A percentile compares a stretch with the other conserved stretches of the same genome.
These are phyloP conservation scores for Mucor indicus DNA, from an alignment of 371 early-diverging fungal genomes.

Conservation along the genomic window DNA sequence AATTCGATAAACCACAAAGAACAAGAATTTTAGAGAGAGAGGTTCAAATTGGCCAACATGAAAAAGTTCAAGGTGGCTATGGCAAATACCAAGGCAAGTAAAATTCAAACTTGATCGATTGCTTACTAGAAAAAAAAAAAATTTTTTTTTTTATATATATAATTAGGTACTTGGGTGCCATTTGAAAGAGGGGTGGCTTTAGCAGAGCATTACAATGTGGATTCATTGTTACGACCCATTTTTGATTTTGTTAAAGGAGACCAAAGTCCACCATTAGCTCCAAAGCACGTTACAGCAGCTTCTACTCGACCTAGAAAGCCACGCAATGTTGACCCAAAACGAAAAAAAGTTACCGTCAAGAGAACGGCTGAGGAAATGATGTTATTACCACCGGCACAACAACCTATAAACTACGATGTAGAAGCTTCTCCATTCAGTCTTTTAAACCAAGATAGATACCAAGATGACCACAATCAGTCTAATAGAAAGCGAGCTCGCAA, in stretches of 20 bases:
- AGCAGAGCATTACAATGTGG: slow-evolving; percentile 46
- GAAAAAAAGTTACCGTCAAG: slow-evolving; percentile 6
- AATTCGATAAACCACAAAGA: slow-evolving; percentile 84
- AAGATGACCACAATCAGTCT: background rate
- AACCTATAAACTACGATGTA: background rate
- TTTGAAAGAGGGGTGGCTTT: slow-evolving; percentile 72
- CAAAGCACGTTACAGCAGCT: slow-evolving; percentile 29
- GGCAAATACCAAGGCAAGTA: slow-evolving; percentile 92
- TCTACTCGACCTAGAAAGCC: slow-evolving; percentile 11
- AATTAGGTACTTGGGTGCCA: slow-evolving; percentile 68
- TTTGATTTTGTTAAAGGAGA: slow-evolving; percentile 31
- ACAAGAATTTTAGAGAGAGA: slow-evolving; percentile 89
- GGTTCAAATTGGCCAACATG: slow-evolving; percentile 76
- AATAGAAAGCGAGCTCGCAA: slow-evolving; percentile 26
- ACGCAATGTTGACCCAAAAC: slow-evolving; percentile 7
- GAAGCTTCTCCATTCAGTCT: background rate
- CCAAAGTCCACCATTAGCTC: slow-evolving; percentile 43
- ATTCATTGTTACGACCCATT: slow-evolving; percentile 6
- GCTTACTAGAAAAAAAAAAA: background rate
- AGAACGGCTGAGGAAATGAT: background rate
- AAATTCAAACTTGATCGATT: background rate
- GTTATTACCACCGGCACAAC: background rate
- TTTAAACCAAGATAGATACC: background rate
- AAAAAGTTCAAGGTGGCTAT: slow-evolving; percentile 95
- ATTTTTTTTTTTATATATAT: background rate